phyloP scores from a whole-genome alignment of 2,329 filamentous ascomycete genomes.

The Colletotrichum tanaceti region DNA sequence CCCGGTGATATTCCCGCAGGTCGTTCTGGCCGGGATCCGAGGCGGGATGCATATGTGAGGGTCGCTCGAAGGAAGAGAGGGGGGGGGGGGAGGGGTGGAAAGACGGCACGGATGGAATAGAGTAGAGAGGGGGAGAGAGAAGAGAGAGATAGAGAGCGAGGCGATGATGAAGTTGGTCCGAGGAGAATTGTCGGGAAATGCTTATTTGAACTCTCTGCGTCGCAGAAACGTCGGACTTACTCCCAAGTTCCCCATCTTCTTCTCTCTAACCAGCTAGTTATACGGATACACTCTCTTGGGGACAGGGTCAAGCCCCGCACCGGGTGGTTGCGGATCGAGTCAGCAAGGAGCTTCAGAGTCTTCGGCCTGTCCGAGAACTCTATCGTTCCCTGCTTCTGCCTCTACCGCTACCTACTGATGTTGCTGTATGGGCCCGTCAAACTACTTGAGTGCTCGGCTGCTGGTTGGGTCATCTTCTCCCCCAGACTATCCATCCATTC shows the following conservation, averaged over 20 bases:
- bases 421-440: not conserved
- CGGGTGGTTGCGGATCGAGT: constrained; percentile 26
- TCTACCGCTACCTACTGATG: not conserved
- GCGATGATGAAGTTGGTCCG: constrained; percentile 18
- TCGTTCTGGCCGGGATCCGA: not conserved
- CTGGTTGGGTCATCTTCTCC: not conserved
- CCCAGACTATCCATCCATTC: constrained; percentile 33
- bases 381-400: not conserved
- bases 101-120: no score
- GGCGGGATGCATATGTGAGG: not conserved
- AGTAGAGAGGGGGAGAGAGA: not conserved
- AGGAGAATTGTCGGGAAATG: constrained; percentile 37
- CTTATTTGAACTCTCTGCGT: not conserved
- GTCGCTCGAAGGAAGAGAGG: no score
- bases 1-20: constrained; percentile 9
- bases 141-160: not conserved
- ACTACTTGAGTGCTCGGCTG: not conserved
- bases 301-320: constrained; percentile 30
- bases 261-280: no score
- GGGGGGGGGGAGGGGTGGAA: no score
- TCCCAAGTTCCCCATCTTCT: not conserved
- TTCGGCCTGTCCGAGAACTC: constrained; percentile 23
- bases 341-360: constrained; percentile 34
- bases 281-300: no score
- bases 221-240: constrained; percentile 37